Conservation (phyloP, 129 eudicot genomes). For the Flaveria bidentis region DNA sequence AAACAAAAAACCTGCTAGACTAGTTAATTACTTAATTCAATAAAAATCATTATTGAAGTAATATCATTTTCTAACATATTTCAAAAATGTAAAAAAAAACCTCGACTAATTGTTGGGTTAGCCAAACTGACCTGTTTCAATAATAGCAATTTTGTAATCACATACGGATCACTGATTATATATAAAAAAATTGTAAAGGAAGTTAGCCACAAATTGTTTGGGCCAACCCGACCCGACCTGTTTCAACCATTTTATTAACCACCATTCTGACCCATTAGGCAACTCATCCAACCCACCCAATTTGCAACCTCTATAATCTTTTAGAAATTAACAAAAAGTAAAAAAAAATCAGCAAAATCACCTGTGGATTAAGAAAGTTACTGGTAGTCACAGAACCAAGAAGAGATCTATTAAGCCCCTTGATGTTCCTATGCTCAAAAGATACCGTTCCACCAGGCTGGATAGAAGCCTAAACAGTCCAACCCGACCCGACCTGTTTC, state of each 20-base stretch:
- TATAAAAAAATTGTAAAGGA: too few relatives aligned
- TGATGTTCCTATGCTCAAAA: constrained; percentile 81
- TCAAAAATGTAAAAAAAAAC: background rate
- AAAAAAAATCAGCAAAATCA: constrained; percentile 19
- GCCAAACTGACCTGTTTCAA: too few relatives aligned
- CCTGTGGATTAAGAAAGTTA: constrained; percentile 98
- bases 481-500: background rate
- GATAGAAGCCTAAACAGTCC: too few relatives aligned
- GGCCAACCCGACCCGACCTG: background rate
- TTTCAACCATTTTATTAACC: background rate
- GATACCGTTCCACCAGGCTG: constrained; percentile 95
- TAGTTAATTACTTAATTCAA: background rate
- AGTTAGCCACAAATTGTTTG: background rate
- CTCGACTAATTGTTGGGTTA: too few relatives aligned
- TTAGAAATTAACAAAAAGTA: too few relatives aligned
- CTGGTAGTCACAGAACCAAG: constrained; percentile 87
- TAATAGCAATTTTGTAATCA: too few relatives aligned
- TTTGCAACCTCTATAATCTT: too few relatives aligned
- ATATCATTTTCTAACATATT: background rate
- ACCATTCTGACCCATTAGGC: background rate
- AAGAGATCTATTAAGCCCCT: constrained; percentile 79
- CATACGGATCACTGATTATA: too few relatives aligned
- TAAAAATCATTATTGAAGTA: background rate
- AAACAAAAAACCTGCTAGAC: background rate
- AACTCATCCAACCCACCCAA: background rate